Evolutionary conservation across 2,329 filamentous ascomycete genomes (phyloP).

Genomic region (Sclerotinia sclerotiorum): DNA sequence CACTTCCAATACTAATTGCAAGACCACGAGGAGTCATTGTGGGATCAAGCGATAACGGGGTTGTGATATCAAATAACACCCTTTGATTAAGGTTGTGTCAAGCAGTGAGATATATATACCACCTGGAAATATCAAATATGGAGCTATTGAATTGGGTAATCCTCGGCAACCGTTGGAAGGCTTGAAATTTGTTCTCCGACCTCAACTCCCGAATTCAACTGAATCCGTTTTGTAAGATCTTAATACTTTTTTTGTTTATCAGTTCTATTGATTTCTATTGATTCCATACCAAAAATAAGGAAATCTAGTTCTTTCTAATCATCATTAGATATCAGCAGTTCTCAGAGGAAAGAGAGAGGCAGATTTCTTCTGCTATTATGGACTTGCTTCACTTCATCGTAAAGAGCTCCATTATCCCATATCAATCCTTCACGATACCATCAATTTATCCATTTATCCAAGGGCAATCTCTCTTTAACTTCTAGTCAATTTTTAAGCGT

Average conservation of each 20-base stretch:
- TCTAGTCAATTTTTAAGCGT: background rate
- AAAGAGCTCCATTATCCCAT: background rate
- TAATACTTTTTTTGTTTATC: background rate
- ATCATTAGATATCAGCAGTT: background rate
- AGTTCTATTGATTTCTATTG: background rate
- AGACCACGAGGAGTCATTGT: background rate
- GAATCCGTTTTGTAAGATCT: background rate
- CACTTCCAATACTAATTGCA: background rate
- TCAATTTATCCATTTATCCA: conserved; percentile 39
- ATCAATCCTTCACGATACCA: background rate
- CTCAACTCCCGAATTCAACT: background rate
- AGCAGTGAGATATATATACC: background rate
- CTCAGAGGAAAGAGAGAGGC: background rate
- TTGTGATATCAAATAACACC: background rate
- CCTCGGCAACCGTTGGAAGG: background rate
- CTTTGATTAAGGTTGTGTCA: background rate
- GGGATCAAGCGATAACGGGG: background rate
- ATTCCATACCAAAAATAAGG: background rate
- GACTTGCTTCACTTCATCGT: background rate
- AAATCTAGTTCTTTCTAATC: background rate
- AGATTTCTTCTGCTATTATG: background rate
- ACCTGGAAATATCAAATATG: background rate
- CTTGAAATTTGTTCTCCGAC: background rate
- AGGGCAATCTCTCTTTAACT: conserved; percentile 32
- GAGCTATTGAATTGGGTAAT: background rate